phyloP scores from a whole-genome alignment of 768 basidiomycete species.

The Cystobasidium tubakii region DNA sequence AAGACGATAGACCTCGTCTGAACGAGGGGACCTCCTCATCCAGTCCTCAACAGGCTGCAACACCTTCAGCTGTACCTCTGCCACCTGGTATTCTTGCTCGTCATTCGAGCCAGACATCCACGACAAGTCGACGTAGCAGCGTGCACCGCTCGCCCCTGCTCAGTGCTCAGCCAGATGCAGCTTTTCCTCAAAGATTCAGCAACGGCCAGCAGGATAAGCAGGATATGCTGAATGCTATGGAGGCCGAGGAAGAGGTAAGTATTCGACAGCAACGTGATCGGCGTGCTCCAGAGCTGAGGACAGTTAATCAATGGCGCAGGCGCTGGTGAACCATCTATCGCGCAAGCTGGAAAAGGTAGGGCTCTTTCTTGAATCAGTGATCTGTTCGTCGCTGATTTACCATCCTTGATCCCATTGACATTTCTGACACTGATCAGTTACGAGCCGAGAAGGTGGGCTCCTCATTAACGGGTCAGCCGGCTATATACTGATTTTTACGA shows the following conservation, averaged over 20 bases:
- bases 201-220: constrained; percentile 11
- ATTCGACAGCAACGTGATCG: background rate
- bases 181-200: background rate
- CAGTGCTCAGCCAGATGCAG: background rate
- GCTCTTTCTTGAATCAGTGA: background rate
- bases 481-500: too few species aligned
- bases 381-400: too few species aligned
- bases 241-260: constrained; percentile 25
- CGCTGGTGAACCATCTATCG: constrained; percentile 13
- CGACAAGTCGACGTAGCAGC: background rate
- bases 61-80: background rate
- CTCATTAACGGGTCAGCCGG: too few species aligned
- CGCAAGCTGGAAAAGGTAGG: constrained; percentile 29
- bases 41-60: background rate
- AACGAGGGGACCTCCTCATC: background rate
- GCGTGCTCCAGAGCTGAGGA: background rate
- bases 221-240: constrained; percentile 18
- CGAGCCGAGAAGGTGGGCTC: constrained; percentile 25
- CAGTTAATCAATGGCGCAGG: background rate
- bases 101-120: background rate
- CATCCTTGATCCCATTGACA: too few species aligned
- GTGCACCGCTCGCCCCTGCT: background rate
- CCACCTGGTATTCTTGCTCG: background rate
- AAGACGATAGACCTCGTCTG: background rate
- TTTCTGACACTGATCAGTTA: background rate